phyloP scores from a whole-genome alignment of 2,329 filamentous ascomycete species.

The Cladosporium sp. region DNA sequence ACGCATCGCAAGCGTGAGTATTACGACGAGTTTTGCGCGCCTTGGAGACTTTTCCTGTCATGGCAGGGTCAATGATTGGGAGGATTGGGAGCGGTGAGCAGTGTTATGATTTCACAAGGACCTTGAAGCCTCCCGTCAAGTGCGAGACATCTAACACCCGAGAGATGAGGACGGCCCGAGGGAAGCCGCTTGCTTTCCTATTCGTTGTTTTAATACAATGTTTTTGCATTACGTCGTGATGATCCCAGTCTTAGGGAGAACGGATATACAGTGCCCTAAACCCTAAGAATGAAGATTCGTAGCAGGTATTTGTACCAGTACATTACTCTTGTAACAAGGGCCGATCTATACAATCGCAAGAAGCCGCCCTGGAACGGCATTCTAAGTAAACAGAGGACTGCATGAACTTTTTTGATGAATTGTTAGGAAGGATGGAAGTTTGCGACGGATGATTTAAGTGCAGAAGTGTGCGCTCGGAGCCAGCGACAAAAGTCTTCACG shows the following conservation, averaged over 20 bases:
- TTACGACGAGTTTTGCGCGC: slow-evolving; percentile 26
- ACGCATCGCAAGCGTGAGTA: slow-evolving; percentile 44
- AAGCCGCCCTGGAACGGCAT: background rate
- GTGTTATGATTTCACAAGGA: background rate
- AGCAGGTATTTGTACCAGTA: no score
- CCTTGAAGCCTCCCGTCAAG: no score
- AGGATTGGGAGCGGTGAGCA: background rate
- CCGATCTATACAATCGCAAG: no score
- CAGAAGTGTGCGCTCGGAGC: background rate
- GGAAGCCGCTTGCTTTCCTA: no score
- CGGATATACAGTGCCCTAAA: no score
- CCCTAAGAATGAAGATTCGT: no score
- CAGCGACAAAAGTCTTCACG: background rate
- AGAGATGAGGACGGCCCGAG: no score
- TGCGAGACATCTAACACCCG: background rate
- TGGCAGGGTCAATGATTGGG: background rate
- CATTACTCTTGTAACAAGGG: no score
- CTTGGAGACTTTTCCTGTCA: background rate
- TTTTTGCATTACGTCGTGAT: no score
- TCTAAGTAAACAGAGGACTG: background rate
- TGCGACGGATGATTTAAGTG: background rate
- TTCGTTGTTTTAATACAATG: no score
- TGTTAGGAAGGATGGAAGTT: background rate
- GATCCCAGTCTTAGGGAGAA: no score
- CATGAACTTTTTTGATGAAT: background rate